A percentile compares a stretch with the other conserved stretches of the same genome.
phyloP scores from a whole-genome alignment of 352 stramenopile genomes.

The Phytophthora multivora region DNA sequence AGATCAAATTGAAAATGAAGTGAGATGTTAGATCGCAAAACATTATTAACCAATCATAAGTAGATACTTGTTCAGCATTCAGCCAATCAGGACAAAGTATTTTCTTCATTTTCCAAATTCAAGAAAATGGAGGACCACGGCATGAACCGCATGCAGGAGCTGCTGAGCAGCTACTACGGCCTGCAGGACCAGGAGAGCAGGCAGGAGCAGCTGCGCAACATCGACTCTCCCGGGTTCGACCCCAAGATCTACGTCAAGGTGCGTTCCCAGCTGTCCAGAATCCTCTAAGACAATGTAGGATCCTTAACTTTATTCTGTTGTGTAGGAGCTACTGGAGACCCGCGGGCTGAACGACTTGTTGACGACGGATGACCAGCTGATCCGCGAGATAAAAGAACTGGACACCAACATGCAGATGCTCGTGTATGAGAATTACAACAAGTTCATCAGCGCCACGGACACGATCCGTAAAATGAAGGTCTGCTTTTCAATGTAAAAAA shows the following conservation, averaged over 20 bases:
- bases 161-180: constrained; percentile 90
- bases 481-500: too few relatives aligned
- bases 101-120: background rate
- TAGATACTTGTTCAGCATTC: background rate
- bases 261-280: background rate
- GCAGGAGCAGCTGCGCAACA: constrained; percentile 69
- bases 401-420: constrained; percentile 99
- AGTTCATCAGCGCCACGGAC: constrained; percentile 99
- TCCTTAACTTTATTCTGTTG: background rate
- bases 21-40: constrained; percentile 12
- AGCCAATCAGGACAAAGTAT: background rate
- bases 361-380: constrained; percentile 73
- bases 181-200: constrained; percentile 77
- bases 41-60: too few relatives aligned
- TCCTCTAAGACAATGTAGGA: background rate
- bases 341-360: constrained; percentile 78
- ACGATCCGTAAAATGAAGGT: constrained; percentile 97
- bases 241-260: constrained; percentile 79
- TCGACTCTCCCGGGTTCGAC: constrained; percentile 78
- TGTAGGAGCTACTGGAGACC: constrained; percentile 61
- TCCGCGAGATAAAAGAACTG: constrained; percentile 93
- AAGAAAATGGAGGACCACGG: constrained; percentile 52
- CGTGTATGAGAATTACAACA: constrained; percentile 99
- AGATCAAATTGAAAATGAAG: constrained; percentile 4
- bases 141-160: constrained; percentile 88